Percentiles rank a stretch among this genome's conserved stretches.
Evolutionary conservation across 2,329 filamentous ascomycete genomes (phyloP).

Genomic region (Xylariaceae sp.): DNA sequence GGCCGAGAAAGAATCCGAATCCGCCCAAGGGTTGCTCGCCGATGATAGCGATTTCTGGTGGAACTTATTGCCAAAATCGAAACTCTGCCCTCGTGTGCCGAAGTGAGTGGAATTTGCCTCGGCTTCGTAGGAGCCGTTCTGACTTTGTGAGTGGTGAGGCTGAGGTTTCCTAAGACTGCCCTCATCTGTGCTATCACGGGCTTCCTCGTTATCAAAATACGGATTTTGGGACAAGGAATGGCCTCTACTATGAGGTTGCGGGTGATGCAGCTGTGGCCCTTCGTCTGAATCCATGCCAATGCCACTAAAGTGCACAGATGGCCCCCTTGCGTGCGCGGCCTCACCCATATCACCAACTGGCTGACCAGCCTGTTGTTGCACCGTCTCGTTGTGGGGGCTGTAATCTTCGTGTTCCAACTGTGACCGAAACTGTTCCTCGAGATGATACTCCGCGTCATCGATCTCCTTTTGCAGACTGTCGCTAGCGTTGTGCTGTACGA

Average conservation of each 20-base stretch:
- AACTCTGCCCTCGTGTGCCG: conserved; percentile 56
- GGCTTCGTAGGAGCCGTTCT: conserved; percentile 59
- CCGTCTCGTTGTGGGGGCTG: conserved; percentile 54
- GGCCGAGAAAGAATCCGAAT: conserved; percentile 37
- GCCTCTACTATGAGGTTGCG: conserved; percentile 68
- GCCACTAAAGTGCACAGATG: conserved; percentile 46
- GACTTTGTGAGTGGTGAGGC: conserved; percentile 33
- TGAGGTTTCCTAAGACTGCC: conserved; percentile 36
- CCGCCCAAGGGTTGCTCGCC: conserved; percentile 61
- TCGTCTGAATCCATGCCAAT: conserved; percentile 53
- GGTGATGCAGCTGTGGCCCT: conserved; percentile 62
- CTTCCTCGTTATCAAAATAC: conserved; percentile 54
- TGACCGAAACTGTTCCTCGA: conserved; percentile 74
- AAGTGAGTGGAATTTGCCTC: conserved; percentile 72
- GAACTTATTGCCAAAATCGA: conserved; percentile 44
- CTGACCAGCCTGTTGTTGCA: no score
- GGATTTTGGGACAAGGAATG: conserved; percentile 68
- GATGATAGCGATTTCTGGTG: conserved; percentile 56
- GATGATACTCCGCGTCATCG: conserved; percentile 79
- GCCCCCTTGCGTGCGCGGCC: conserved; percentile 38
- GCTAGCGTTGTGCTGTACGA: conserved; percentile 65
- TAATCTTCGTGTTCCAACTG: conserved; percentile 77
- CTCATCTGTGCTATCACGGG: conserved; percentile 35
- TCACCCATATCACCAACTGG: conserved; percentile 26
- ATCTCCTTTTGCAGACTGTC: conserved; percentile 78